These are phyloP conservation scores for Trichopus zeylanicus DNA, from an alignment of 116 monocot species.

Conservation along the genomic window DNA sequence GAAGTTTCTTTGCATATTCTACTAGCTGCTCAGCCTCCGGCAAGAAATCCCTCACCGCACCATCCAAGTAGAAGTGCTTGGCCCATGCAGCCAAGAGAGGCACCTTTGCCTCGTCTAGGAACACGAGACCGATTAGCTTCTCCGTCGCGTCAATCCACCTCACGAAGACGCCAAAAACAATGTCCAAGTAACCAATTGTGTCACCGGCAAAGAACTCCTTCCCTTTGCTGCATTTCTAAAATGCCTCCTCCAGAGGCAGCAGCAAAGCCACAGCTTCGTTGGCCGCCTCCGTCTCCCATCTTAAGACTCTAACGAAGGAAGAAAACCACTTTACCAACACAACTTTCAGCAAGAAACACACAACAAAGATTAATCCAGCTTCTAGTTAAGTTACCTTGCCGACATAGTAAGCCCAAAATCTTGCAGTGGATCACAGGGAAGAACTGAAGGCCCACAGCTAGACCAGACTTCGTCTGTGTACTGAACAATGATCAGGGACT, in stretches of 20 bases:
- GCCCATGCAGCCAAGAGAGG: constrained; percentile 4
- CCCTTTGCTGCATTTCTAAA: constrained; percentile 9
- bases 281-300: neutral
- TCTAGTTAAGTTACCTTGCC: too few species aligned
- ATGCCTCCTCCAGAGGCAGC: constrained; percentile 2
- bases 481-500: neutral
- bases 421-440: neutral
- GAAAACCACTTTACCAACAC: constrained; percentile 1
- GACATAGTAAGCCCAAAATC: constrained; percentile 3
- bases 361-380: too few species aligned
- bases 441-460: neutral
- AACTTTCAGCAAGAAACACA: too few species aligned
- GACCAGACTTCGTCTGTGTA: neutral
- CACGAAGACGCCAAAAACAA: neutral
- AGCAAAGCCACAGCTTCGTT: neutral
- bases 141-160: neutral
- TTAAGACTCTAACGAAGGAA: neutral
- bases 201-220: constrained; percentile 8
- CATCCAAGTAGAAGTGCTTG: neutral
- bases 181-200: constrained; percentile 8
- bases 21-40: neutral
- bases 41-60: neutral
- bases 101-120: neutral
- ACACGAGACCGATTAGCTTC: neutral
- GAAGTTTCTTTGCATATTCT: neutral